A percentile compares a stretch with the other conserved stretches of the same genome.
phyloP scores from a whole-genome alignment of 495 filamentous ascomycete genomes.

The Pseudomonodictys pantanalensis region DNA sequence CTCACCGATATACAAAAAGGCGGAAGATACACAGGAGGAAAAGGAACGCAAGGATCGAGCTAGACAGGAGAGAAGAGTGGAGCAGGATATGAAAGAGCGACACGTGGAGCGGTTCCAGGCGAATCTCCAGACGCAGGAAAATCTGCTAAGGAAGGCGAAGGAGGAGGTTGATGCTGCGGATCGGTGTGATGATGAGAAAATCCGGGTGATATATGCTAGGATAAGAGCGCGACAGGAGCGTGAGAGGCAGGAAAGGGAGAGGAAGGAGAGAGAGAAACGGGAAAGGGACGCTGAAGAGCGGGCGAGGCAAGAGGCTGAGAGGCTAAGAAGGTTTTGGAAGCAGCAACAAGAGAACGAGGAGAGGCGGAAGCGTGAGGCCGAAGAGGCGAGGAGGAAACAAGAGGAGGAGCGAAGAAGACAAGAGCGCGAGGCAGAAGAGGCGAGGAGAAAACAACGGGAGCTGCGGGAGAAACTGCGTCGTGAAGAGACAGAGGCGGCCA shows the following conservation, averaged over 20 bases:
- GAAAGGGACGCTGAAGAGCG: constrained; percentile 28
- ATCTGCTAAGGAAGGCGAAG: constrained; percentile 20
- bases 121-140: constrained; percentile 26
- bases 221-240: constrained; percentile 11
- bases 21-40: constrained; percentile 37
- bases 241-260: constrained; percentile 26
- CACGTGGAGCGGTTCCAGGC: constrained; percentile 26
- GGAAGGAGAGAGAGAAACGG: constrained; percentile 12
- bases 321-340: not conserved
- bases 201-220: constrained; percentile 6
- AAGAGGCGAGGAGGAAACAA: constrained; percentile 17
- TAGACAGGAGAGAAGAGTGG: constrained; percentile 38
- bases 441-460: not conserved
- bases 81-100: constrained; percentile 37
- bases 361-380: constrained; percentile 16
- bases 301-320: constrained; percentile 5
- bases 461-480: not conserved
- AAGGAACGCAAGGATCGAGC: constrained; percentile 36
- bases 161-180: constrained; percentile 22
- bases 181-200: constrained; percentile 17
- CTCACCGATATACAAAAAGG: constrained; percentile 28
- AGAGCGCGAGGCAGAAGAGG: not conserved
- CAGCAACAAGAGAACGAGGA: constrained; percentile 21
- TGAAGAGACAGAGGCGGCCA: constrained; percentile 10
- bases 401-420: not conserved